Evolutionary conservation across 2,329 filamentous ascomycete species (phyloP), one percentile per base, ranked within the genome.

Genomic region (Zasmidium angulare): DNA sequence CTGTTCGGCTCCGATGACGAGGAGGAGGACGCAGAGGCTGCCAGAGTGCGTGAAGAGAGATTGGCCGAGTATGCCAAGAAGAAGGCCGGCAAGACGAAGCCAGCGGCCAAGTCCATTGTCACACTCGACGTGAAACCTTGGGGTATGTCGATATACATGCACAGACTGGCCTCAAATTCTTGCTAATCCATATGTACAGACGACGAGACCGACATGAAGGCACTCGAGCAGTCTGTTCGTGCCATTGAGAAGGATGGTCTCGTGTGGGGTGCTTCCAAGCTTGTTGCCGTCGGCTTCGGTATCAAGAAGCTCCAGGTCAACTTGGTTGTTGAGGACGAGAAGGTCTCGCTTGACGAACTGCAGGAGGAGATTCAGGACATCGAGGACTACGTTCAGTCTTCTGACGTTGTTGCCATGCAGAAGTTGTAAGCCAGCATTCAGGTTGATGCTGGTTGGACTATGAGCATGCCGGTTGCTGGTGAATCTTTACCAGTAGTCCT

Each of bases 281-380:
- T 96, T 67, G 88, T 96, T 54, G 78, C 93, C 68, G 88, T 99
- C 72, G 93, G 93, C 74, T 99, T 91, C 85, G 95, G 95, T 84
- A 96, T 99, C 84, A 95, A 90, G 86, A 98, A 98, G 87, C 88
- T 99, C 66, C 93, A 98, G 86, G 96, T 99, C 84, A 98, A 91
- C 88, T 81, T 98, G 70, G 92, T 98, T 71, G 83, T 98, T 67
- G 95, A 98, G 84, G 95, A 99, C 77, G 93, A 98, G 69, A 97
- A 97, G 86, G 79, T 99, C 75, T 93, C 90, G 68, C 78, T 90
- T 67, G 86, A 89, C 70, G 93, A 97, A 65, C 88, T 99, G 69
- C 86, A 96, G 84, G 87, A 91, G 76, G 74, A 90, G 82, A 96
- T 98, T 72, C 85, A 86, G 74, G 90, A 85, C 69, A 85, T 93